Evolutionary conservation across 495 filamentous ascomycete genomes (phyloP), one percentile per base, ranked within the genome.

Genomic region (Podospora fimiseda): DNA sequence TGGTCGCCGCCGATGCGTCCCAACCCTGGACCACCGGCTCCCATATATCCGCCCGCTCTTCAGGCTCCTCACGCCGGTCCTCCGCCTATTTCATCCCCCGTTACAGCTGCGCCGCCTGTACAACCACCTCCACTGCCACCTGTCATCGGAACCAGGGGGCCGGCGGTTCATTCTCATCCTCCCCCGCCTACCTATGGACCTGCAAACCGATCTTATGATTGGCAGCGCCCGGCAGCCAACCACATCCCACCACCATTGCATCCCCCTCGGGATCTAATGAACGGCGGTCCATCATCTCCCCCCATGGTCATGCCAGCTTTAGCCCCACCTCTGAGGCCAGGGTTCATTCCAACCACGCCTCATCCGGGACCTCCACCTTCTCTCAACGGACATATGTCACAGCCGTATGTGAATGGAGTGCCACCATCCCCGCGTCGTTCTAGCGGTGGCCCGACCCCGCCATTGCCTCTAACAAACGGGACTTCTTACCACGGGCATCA

Each of bases 381-480:
- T 18, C 70, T 65, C n/a, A 70, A 72, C 30, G 70, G 73, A 15
- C 65, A 70, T 40, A 65, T 74, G 47, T 70, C 70, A 18, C 65
- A 70, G 13, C 51, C 60, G 0, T 70, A 64, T 45, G 51, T 66
- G 7, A 75, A 73, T 40, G 72, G 72, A 14, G 52, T 70, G 24
- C 66, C 70, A 1, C 66, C 61, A 0, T 72, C 73, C 7, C 66
- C 74, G n/a, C 66, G 69, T 33, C 69, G 67, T 3, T 19, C 55
- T 20, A 63, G 53, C 39, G 67, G 60, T 13, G 60, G 61, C 6
- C 58, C 67, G 9, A 60, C 65, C 2, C 58, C 65, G 13, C 50
- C 56, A 5, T 53, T 52, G 9, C 61, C 65, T 1, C 50, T 54
- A 5, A 52, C 54, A 9, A 66, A 56, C 46, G 59, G 64, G 0